These are phyloP conservation scores for Avena eriantha DNA, from an alignment of 176 grass and related monocot species.

Conservation along the genomic window DNA sequence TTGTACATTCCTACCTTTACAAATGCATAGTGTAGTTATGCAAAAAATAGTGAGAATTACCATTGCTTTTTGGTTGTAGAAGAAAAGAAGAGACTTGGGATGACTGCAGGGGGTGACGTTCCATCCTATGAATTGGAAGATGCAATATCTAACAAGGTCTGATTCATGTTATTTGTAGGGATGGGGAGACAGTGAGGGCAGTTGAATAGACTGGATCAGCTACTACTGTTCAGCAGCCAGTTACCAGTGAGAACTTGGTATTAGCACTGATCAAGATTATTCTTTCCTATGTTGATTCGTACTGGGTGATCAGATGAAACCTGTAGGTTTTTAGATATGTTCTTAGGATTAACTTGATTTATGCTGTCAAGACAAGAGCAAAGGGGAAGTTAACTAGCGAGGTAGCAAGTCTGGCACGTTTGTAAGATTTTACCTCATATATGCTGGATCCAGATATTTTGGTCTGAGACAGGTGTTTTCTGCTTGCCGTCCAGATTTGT, in stretches of 20 bases:
- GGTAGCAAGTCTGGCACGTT: not conserved
- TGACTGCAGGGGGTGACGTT: conserved; percentile 25
- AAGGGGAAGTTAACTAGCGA: not conserved
- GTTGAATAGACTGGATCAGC: conserved; percentile 26
- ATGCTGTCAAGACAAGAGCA: conserved; percentile 18
- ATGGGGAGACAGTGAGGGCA: conserved; percentile 30
- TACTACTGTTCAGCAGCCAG: conserved; percentile 13
- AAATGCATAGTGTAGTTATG: conserved; percentile 56
- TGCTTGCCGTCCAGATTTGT: conserved; percentile 47
- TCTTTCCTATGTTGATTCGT: conserved; percentile 35
- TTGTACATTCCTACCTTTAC: conserved; percentile 64
- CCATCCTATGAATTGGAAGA: not conserved
- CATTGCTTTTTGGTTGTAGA: conserved; percentile 30
- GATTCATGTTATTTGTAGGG: conserved; percentile 43
- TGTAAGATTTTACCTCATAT: not conserved
- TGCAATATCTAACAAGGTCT: conserved; percentile 5
- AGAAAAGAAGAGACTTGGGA: conserved; percentile 37
- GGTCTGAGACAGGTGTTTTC: conserved; percentile 45
- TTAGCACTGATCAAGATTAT: conserved; percentile 14
- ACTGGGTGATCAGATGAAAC: not conserved
- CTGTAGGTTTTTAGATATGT: not conserved
- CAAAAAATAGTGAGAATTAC: conserved; percentile 27
- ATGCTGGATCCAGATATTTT: conserved; percentile 29
- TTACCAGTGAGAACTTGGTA: not conserved
- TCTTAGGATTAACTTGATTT: not conserved